These are phyloP conservation scores for Dendrobium huoshanense DNA, from an alignment of 106 monocot genomes.

Conservation along the genomic window DNA sequence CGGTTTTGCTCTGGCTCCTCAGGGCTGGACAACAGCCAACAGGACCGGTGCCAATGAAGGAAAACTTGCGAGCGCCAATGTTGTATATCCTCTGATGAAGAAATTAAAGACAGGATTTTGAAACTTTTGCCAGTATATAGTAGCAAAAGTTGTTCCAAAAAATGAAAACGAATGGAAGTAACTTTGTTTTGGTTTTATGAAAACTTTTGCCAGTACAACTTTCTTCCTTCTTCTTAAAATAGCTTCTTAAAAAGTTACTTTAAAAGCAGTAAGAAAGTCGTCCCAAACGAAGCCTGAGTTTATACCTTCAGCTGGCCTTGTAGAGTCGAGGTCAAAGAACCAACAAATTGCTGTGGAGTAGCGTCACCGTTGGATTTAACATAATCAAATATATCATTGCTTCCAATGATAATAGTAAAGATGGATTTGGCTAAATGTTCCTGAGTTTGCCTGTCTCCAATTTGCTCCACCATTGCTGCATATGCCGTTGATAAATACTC, in stretches of 20 bases:
- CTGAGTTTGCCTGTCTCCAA: conserved; percentile 12
- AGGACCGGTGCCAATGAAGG: conserved; percentile 30
- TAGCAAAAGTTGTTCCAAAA: too few relatives aligned
- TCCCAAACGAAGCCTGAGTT: too few relatives aligned
- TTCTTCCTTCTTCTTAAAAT: too few relatives aligned
- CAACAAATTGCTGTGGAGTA: conserved; percentile 26
- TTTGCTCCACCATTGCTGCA: conserved; percentile 6
- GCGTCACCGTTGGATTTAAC: neutral
- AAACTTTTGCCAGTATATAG: neutral
- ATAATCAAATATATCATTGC: conserved; percentile 26
- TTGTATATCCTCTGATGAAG: conserved; percentile 37
- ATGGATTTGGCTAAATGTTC: conserved; percentile 20
- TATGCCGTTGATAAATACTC: conserved; percentile 22
- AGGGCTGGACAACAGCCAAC: conserved; percentile 42
- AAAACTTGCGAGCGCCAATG: conserved; percentile 45
- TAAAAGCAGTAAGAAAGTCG: too few relatives aligned
- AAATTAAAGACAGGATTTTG: neutral
- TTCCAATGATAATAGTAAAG: conserved; percentile 26
- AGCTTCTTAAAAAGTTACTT: too few relatives aligned
- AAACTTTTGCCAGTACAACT: too few relatives aligned
- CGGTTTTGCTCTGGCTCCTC: conserved; percentile 17
- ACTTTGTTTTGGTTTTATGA: too few relatives aligned
- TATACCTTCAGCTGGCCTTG: conserved; percentile 32
- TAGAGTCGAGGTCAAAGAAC: conserved; percentile 22
- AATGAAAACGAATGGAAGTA: too few relatives aligned